Evolutionary conservation across 164 flowering plant genomes (phyloP), one percentile per base, ranked within the genome.

Genomic region (Aristolochia californica): DNA sequence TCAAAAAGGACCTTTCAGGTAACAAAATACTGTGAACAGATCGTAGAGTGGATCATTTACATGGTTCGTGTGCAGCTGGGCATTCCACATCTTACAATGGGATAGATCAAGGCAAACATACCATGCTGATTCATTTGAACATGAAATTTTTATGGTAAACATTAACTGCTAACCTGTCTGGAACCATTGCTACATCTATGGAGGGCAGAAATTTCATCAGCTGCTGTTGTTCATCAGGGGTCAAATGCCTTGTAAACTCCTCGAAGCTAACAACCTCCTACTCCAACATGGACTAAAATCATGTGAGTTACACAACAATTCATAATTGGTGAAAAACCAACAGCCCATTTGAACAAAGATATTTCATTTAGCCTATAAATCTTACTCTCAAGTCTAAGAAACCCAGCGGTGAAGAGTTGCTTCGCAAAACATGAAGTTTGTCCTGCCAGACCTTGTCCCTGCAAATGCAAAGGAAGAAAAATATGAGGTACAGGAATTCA

Each of bases 211-310:
- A 71, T 66, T 84, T 87, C 73, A 83, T 70, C 80, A 93, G 70
- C 58, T 84, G 88, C 63, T 52, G 43, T 26, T 61, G 57, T 61
- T 93, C 97, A 53, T 85, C 90, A 59, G 59, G 62, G 48, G 96
- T 83, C 58, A 93, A 71, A 60, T 75, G 72, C 59, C 69, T 69
- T 34, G 48, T 58, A 47, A 89, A 85, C 75, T 73, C 83, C 66
- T 85, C 86, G 60, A 69, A 82, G 68, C 75, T 82, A 17, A 84
- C 56, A 62, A 87, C 70, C 69, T 85, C 96, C 99, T 93, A 74
- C 66, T 74, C 34, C 65, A 75, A 62, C 49, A 70, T 22, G 62
- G 38, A 59, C 56, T 57, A 43, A 14, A 67, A 65, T 49, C 64
- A 67, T 56, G 47, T 69, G 16, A 69, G 73, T 45, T 43, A 50